Evolutionary conservation across 441 rosid species (phyloP), one percentile per base, ranked within the genome.

Genomic region (Aquilaria agallochum): DNA sequence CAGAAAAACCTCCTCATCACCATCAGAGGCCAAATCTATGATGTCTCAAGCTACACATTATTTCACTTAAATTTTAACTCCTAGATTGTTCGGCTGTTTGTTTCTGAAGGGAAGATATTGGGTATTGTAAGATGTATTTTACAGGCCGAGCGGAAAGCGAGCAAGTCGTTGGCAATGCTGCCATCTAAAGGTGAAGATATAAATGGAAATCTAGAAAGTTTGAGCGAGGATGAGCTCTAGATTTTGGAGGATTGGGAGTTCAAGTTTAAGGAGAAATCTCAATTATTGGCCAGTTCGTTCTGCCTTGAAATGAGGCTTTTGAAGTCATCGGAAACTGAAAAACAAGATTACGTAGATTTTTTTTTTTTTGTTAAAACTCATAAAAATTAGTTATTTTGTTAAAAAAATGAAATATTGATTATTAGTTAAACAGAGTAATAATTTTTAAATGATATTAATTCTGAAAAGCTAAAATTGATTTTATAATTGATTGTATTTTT

Each of bases 71-170:
- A 33, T 32, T 11, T 27, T 2, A 10, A 2, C 14, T 31, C 34
- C 12, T 5, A 50, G 5, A 4, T 6, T 31, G 5, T 46, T 58
- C 31, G 8, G 4, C 15, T 3, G 55, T 30, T 44, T 50, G 55
- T 49, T 14, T 60, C 20, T 7, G 11, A 33, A 51, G 55, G 30
- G 36, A 14, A 57, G 15, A 42, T 36, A 40, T 14, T 62, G 49
- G 47, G 7, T 31, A 40, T 56, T 63, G 62, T 77, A 86, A 85
- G 77, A 76, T 20, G 27, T 76, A 79, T 86, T 86, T 68, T 86
- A 86, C 63, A 89, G 89, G 45, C 86, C 81, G 6, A 86, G 88
- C 80, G 82, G 66, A 89, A 86, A 58, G 83, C 81, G 1, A 80
- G 87, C 67, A 76, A 83, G 57, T 84, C 87, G 0, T 73, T 86